Evolutionary conservation across 306 rosid species (phyloP), one percentile per base, ranked within the genome.

Genomic region (Prunus armeniaca): DNA sequence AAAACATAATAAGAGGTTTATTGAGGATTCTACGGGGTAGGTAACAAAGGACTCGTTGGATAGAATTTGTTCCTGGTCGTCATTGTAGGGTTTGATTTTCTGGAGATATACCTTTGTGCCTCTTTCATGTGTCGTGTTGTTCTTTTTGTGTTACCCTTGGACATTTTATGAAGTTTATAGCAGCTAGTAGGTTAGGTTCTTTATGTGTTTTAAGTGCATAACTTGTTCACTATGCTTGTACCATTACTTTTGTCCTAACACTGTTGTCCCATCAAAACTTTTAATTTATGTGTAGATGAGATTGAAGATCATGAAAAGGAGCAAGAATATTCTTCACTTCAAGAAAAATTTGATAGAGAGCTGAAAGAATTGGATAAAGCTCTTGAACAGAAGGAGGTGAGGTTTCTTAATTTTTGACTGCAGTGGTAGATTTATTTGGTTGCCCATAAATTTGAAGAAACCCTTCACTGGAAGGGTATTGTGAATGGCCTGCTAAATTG

Each of bases 351-450:
- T 65, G 99, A 91, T 45, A 85, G 57, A 78, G 99, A 96, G 83
- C 93, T 96, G 55, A 96, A 89, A 79, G 99, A 92, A 79, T 84
- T 96, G 85, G 99, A 96, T 69, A 92, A 86, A 82, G 89, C 82
- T 80, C 98, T 96, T 60, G 99, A 96, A 79, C 97, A 90, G 69
- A 96, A 96, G 84, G 98, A 96, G 99, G 99, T 95, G 75, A 77
- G 51, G 56, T 34, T 65, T n/a, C 32, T 27, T 27, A 9, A 17
- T 51, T 72, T 49, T 72, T 51, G 18, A 79, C 28, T 71, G 45
- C 51, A 61, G 10, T 54, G n/a, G 63, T 32, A 30, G 38, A 22
- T 41, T 20, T 30, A 28, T 65, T 76, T 75, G 28, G 64, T 38
- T 51, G 18, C 0, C 49, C 24, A 47, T 66, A 64, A 34, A 18